Evolutionary conservation across 208 protist genomes (phyloP).

Genomic region (Wallacemonas sp.): DNA sequence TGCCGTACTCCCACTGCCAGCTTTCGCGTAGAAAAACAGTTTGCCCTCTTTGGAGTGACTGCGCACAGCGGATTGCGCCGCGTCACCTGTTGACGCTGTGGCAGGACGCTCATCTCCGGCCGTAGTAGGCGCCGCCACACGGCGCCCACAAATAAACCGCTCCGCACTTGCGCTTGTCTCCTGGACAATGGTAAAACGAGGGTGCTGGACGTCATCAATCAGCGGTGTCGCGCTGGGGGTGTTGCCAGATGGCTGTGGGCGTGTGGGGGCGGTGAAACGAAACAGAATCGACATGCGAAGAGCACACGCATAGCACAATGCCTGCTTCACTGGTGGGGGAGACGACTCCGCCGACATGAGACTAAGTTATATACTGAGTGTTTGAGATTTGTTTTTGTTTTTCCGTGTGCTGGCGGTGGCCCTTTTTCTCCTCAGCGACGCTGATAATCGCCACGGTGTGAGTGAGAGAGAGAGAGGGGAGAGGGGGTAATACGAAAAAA

Average conservation of each 20-base stretch:
- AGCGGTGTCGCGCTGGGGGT: slow-evolving; percentile 21
- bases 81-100: too few relatives aligned
- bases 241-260: slow-evolving; percentile 16
- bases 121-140: not conserved
- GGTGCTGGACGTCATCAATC: slow-evolving; percentile 56
- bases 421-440: too few relatives aligned
- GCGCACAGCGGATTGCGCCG: not conserved
- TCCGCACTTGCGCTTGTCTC: slow-evolving; percentile 55
- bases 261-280: slow-evolving; percentile 41
- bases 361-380: not conserved
- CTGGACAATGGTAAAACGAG: slow-evolving; percentile 73
- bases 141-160: slow-evolving; percentile 42
- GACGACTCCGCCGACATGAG: not conserved
- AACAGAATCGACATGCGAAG: slow-evolving; percentile 87
- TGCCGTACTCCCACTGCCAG: not conserved
- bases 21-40: slow-evolving; percentile 12
- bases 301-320: slow-evolving; percentile 76
- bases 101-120: slow-evolving; percentile 9
- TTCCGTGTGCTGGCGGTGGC: too few relatives aligned
- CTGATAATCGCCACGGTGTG: too few relatives aligned
- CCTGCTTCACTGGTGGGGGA: slow-evolving; percentile 28
- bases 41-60: not conserved
- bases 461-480: not conserved
- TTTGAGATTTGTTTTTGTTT: slow-evolving; percentile 7
- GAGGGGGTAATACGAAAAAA: not conserved